These are phyloP conservation scores for Crithidia sp. DNA, from an alignment of 208 protist genomes.

Conservation along the genomic window DNA sequence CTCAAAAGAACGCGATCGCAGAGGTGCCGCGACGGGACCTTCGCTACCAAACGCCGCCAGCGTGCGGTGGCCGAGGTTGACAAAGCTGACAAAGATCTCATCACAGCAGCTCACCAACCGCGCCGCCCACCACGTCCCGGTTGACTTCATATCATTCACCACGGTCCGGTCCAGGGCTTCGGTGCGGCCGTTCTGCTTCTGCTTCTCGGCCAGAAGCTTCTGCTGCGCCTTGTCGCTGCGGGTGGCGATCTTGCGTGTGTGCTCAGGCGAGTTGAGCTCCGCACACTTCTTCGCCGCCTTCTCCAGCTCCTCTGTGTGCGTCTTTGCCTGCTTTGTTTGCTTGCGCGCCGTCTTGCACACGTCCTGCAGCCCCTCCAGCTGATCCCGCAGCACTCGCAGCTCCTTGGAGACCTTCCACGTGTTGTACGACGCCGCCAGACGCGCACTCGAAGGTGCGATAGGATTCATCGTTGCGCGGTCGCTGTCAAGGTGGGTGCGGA, in stretches of 20 bases:
- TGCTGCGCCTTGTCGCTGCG: slow-evolving; percentile 2
- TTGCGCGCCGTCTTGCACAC: background rate
- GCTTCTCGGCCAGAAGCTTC: background rate
- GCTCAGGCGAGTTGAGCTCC: slow-evolving; percentile 1
- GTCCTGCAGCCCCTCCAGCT: slow-evolving; percentile 14
- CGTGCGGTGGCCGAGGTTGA: background rate
- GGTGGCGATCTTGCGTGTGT: background rate
- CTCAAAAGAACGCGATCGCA: too few relatives aligned
- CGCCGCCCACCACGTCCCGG: background rate
- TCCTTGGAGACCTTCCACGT: slow-evolving; percentile 8
- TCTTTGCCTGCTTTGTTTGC: slow-evolving; percentile 8
- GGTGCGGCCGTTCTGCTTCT: background rate
- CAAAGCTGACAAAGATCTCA: background rate
- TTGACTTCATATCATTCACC: slow-evolving; percentile 2
- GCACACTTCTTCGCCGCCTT: slow-evolving; percentile 12
- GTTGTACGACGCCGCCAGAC: slow-evolving; percentile 6
- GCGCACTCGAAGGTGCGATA: background rate
- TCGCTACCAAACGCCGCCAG: background rate
- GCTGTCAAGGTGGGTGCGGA: background rate
- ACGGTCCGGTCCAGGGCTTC: background rate
- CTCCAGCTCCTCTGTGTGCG: background rate
- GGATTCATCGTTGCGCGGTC: background rate
- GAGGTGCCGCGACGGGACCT: background rate
- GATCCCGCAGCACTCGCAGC: background rate
- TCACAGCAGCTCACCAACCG: background rate